Conservation (phyloP, 1,139 yeast species). For the Protomyces inundatus region DNA sequence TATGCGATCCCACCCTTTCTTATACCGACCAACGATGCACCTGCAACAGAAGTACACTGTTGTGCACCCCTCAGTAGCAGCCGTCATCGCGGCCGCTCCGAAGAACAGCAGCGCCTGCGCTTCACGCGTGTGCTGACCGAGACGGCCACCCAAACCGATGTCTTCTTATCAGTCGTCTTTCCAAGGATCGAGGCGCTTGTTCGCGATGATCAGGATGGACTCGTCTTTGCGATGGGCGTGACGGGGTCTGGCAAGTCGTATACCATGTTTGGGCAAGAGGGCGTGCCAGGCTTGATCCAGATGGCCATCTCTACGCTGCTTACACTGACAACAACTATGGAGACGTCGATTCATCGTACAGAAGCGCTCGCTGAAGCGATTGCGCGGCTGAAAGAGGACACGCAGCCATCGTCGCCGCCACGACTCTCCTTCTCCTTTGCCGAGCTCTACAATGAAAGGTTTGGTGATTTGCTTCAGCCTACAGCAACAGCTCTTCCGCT, state of each 20-base stretch:
- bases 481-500: not conserved
- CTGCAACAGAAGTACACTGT: too few relatives aligned
- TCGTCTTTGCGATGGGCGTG: constrained; percentile 49
- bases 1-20: too few relatives aligned
- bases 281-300: constrained; percentile 37
- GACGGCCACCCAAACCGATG: constrained; percentile 4
- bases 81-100: too few relatives aligned
- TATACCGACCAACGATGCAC: too few relatives aligned
- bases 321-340: constrained; percentile 33
- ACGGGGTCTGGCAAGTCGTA: constrained; percentile 48
- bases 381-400: not conserved
- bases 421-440: constrained; percentile 38
- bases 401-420: not conserved
- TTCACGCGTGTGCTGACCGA: not conserved
- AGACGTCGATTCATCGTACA: not conserved
- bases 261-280: constrained; percentile 36
- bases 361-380: not conserved
- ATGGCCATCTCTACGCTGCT: constrained; percentile 43
- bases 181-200: not conserved
- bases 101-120: too few relatives aligned
- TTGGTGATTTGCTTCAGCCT: constrained; percentile 35
- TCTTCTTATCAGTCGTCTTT: not conserved
- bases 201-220: constrained; percentile 37
- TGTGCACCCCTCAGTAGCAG: too few relatives aligned
- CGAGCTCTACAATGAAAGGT: constrained; percentile 40